A percentile compares a stretch with the other conserved stretches of the same genome.
phyloP scores from a whole-genome alignment of 2,329 filamentous ascomycete genomes.

The Microdochium bolleyi region DNA sequence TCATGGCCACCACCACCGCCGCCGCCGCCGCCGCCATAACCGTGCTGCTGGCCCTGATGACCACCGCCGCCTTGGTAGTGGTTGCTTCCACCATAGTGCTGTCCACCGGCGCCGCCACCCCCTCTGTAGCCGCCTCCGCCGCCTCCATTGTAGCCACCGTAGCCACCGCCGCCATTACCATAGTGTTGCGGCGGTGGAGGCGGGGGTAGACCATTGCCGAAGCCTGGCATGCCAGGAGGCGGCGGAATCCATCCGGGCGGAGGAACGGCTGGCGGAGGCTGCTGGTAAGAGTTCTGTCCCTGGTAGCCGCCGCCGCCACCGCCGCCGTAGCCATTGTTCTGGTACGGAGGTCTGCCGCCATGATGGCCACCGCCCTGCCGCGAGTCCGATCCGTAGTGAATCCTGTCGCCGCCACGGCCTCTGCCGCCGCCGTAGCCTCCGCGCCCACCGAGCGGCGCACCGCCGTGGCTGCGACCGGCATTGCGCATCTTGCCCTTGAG shows the following conservation, averaged over 20 bases:
- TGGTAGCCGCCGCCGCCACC: not conserved
- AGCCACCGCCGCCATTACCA: conserved; percentile 10
- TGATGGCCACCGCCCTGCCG: conserved; percentile 13
- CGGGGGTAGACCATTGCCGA: conserved; percentile 27
- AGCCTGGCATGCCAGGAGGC: conserved; percentile 27
- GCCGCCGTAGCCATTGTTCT: conserved; percentile 31
- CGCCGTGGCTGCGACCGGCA: conserved; percentile 62
- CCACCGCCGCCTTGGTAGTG: not conserved
- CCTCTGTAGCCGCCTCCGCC: conserved; percentile 13
- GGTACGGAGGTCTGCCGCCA: conserved; percentile 8
- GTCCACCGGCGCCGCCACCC: not conserved
- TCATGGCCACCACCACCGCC: conserved; percentile 11
- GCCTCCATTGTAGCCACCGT: conserved; percentile 12
- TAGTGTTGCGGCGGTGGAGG: conserved; percentile 24
- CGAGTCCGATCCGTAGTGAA: conserved; percentile 22
- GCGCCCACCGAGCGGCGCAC: conserved; percentile 45
- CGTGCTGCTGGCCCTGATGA: conserved; percentile 10
- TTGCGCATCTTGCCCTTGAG: conserved; percentile 59
- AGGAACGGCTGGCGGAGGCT: conserved; percentile 16
- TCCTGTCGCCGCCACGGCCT: conserved; percentile 18
- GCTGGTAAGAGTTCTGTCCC: conserved; percentile 14
- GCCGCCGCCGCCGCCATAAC: conserved; percentile 6
- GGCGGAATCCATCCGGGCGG: conserved; percentile 27
- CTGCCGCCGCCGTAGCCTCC: conserved; percentile 12
- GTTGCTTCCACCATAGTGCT: not conserved